These are phyloP conservation scores for Cyclotella atomus DNA, from an alignment of 108 stramenopile genomes.

Conservation along the genomic window DNA sequence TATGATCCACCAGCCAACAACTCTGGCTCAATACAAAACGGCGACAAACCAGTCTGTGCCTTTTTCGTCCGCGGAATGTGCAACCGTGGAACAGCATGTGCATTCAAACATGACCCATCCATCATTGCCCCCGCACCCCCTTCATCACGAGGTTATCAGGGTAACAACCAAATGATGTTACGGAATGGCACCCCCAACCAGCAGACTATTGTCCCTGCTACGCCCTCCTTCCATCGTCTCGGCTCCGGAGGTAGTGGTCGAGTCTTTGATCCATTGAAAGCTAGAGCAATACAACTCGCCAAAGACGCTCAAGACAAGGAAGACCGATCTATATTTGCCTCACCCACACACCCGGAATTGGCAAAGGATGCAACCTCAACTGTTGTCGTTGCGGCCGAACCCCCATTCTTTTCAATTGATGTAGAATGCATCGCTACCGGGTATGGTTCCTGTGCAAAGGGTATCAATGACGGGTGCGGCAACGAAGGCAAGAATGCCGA, in stretches of 20 bases:
- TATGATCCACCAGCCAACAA: neutral
- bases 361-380: neutral
- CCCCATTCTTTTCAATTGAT: constrained; percentile 54
- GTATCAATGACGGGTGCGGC: constrained; percentile 43
- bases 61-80: constrained; percentile 74
- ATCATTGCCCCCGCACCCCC: neutral
- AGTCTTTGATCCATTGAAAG: constrained; percentile 48
- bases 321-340: constrained; percentile 33
- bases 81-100: constrained; percentile 65
- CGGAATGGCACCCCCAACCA: too few relatives aligned
- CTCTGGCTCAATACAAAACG: constrained; percentile 8
- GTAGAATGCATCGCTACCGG: constrained; percentile 66
- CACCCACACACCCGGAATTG: constrained; percentile 5
- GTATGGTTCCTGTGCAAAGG: constrained; percentile 39
- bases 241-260: constrained; percentile 27
- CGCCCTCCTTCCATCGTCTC: constrained; percentile 11
- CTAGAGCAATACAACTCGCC: constrained; percentile 40
- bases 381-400: constrained; percentile 14
- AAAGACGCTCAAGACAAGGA: constrained; percentile 49
- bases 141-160: too few relatives aligned
- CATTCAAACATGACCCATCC: constrained; percentile 68
- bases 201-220: too few relatives aligned
- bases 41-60: constrained; percentile 50
- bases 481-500: constrained; percentile 27
- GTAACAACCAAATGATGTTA: too few relatives aligned